Evolutionary conservation across 2,329 filamentous ascomycete genomes (phyloP).

Genomic region (Lachnellula hyalina): DNA sequence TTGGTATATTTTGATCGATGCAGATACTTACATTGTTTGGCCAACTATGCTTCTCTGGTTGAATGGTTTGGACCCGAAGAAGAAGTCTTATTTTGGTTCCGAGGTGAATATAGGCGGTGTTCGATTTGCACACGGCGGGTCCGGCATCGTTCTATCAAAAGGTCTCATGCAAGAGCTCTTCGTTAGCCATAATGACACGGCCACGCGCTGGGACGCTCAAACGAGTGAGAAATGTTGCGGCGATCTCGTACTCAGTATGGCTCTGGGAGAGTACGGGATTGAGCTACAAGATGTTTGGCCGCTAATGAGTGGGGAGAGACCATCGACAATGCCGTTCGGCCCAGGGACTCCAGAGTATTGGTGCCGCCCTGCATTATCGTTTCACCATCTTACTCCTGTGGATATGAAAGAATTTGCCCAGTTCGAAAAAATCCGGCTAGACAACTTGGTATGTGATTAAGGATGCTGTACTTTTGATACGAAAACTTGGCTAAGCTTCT

Average conservation of each 20-base stretch:
- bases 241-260: conserved; percentile 44
- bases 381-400: conserved; percentile 50
- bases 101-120: conserved; percentile 39
- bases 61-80: conserved; percentile 13
- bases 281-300: conserved; percentile 44
- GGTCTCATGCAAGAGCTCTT: conserved; percentile 45
- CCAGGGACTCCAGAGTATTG: conserved; percentile 34
- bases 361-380: conserved; percentile 50
- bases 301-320: conserved; percentile 51
- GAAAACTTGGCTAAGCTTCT: conserved; percentile 8
- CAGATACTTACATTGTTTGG: conserved; percentile 53
- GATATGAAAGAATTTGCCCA: conserved; percentile 47
- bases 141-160: conserved; percentile 48
- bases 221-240: conserved; percentile 44
- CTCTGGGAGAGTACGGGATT: conserved; percentile 42
- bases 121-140: conserved; percentile 51
- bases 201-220: conserved; percentile 41
- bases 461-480: not conserved
- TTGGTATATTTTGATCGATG: conserved; percentile 56
- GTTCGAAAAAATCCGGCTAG: conserved; percentile 38
- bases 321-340: conserved; percentile 42
- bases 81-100: conserved; percentile 48
- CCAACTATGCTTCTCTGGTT: conserved; percentile 38
- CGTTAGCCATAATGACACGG: conserved; percentile 38
- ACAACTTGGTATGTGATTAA: conserved; percentile 3